A percentile compares a stretch with the other conserved stretches of the same genome.
These are phyloP conservation scores for Agaricus blazei DNA, from an alignment of 768 basidiomycete genomes.

Conservation along the genomic window DNA sequence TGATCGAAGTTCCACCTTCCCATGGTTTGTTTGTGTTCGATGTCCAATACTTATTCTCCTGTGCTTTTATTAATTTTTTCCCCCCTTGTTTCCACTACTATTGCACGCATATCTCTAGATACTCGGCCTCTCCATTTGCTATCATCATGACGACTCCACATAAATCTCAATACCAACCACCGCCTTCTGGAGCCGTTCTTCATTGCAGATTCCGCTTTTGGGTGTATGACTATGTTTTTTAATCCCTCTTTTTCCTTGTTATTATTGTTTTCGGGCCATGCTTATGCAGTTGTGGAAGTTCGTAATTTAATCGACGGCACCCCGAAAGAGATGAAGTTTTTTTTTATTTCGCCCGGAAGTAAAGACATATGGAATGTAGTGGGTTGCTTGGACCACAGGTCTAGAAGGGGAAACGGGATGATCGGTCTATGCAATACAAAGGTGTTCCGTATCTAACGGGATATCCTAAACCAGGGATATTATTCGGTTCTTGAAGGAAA, in stretches of 20 bases:
- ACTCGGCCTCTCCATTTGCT: background rate
- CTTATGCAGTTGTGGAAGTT: background rate
- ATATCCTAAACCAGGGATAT: conserved; percentile 1
- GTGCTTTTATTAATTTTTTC: background rate
- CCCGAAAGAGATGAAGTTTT: background rate
- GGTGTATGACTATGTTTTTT: background rate
- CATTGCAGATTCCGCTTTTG: background rate
- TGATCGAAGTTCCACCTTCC: conserved; percentile 13
- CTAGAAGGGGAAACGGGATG: background rate
- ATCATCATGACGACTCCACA: background rate
- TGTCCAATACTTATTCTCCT: background rate
- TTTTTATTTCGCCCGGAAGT: background rate
- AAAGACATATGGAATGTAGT: background rate
- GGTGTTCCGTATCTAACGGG: background rate
- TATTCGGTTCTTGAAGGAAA: background rate
- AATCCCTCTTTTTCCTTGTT: background rate
- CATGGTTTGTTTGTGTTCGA: background rate
- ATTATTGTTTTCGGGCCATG: background rate
- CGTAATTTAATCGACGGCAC: background rate
- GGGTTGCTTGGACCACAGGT: background rate
- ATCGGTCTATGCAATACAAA: background rate
- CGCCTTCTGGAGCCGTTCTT: background rate
- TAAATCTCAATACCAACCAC: background rate
- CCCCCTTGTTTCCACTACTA: background rate
- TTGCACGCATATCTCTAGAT: background rate